Evolutionary conservation across 306 rosid genomes (phyloP).

Genomic region (Crataegus laevigata): DNA sequence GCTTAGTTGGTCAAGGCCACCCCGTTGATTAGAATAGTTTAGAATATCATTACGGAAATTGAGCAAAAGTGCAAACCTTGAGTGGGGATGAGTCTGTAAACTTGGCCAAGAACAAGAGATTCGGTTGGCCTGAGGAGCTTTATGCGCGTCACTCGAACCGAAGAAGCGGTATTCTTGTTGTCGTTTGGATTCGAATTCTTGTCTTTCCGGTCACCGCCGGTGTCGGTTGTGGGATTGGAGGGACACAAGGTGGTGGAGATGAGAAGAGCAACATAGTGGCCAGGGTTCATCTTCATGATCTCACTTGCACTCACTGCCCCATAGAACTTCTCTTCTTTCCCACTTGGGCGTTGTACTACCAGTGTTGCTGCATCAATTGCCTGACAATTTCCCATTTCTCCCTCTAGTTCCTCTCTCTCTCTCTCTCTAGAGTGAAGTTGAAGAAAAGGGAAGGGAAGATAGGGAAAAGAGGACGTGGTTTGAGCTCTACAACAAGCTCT

Average conservation of each 20-base stretch:
- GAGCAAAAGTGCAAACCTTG: constrained; percentile 41
- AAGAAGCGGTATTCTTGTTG: constrained; percentile 17
- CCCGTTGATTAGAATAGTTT: neutral
- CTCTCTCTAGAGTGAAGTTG: neutral
- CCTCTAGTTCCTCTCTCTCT: constrained; percentile 5
- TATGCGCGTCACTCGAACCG: constrained; percentile 82
- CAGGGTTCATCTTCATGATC: constrained; percentile 82
- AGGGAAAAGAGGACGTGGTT: neutral
- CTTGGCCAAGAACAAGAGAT: constrained; percentile 86
- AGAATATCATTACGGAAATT: neutral
- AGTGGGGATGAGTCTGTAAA: constrained; percentile 77
- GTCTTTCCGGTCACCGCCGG: constrained; percentile 14
- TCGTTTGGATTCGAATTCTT: constrained; percentile 10
- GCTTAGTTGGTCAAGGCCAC: neutral
- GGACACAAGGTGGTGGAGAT: constrained; percentile 80
- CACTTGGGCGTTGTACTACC: constrained; percentile 80
- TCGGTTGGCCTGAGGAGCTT: constrained; percentile 92
- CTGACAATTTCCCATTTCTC: constrained; percentile 91
- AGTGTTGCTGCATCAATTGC: constrained; percentile 91
- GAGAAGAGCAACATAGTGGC: constrained; percentile 92
- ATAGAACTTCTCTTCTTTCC: constrained; percentile 68
- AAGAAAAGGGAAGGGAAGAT: neutral
- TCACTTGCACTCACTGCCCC: constrained; percentile 76
- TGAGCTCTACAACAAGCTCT: constrained; percentile 10
- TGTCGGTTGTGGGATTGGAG: constrained; percentile 13